Conservation (phyloP, 2,329 filamentous ascomycete genomes). For the Colletotrichum sublineola region DNA sequence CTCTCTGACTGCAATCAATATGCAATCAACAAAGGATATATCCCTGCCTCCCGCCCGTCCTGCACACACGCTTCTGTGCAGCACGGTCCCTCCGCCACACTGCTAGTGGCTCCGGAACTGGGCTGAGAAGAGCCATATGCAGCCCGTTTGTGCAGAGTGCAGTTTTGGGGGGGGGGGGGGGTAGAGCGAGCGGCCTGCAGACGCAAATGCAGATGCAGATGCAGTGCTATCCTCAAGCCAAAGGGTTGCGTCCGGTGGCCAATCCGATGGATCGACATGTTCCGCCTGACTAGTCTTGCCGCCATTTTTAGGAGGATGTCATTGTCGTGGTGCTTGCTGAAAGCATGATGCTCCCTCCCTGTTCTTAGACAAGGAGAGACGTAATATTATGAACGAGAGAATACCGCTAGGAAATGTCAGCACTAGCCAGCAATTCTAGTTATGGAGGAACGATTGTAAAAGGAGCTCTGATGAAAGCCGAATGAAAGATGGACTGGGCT, state of each 20-base stretch:
- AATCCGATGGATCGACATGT: slow-evolving; percentile 30
- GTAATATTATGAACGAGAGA: slow-evolving; percentile 16
- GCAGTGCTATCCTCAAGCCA: slow-evolving; percentile 33
- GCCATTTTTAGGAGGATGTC: slow-evolving; percentile 38
- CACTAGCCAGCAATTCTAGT: slow-evolving; percentile 21
- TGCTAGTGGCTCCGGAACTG: slow-evolving; percentile 33
- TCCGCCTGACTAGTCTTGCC: slow-evolving; percentile 40
- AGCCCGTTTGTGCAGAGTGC: slow-evolving; percentile 18
- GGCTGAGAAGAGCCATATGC: slow-evolving; percentile 37
- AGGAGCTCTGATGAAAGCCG: not conserved
- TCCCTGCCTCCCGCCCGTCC: slow-evolving; percentile 38
- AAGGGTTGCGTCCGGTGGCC: slow-evolving; percentile 34
- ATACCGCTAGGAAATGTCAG: slow-evolving; percentile 22
- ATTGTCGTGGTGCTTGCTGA: slow-evolving; percentile 32
- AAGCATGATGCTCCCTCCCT: slow-evolving; percentile 22
- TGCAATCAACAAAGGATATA: slow-evolving; percentile 31
- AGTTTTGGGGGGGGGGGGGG: not conserved
- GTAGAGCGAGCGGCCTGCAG: slow-evolving; percentile 23
- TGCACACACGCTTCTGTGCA: slow-evolving; percentile 34
- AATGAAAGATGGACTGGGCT: not conserved
- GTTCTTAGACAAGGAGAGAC: not conserved
- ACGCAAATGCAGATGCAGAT: slow-evolving; percentile 37
- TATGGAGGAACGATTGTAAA: not conserved
- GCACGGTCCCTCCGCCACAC: slow-evolving; percentile 18
- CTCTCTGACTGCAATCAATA: slow-evolving; percentile 7